Evolutionary conservation across 1,139 yeast genomes (phyloP).

Genomic region (Diutina sp.): DNA sequence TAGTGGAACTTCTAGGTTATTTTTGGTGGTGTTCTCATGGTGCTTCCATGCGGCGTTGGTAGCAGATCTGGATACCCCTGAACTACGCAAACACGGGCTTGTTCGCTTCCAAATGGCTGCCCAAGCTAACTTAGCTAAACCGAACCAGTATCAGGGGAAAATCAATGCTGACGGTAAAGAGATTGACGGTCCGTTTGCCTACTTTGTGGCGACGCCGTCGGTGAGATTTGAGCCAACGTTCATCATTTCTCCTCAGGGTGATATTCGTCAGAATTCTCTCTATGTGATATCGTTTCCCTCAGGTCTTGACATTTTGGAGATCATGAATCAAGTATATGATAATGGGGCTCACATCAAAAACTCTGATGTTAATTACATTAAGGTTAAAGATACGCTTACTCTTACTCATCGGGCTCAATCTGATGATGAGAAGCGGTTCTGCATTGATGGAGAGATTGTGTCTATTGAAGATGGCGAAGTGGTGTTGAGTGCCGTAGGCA

Average conservation of each 20-base stretch:
- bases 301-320: constrained; percentile 31
- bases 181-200: constrained; percentile 41
- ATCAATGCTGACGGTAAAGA: constrained; percentile 6
- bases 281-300: constrained; percentile 44
- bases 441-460: background rate
- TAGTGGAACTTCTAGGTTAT: constrained; percentile 24
- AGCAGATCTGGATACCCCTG: constrained; percentile 65
- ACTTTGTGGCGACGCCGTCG: constrained; percentile 53
- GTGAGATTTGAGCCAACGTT: constrained; percentile 56
- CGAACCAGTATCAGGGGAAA: constrained; percentile 39
- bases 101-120: constrained; percentile 68
- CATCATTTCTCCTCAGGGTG: constrained; percentile 60
- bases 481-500: background rate
- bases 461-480: background rate
- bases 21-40: constrained; percentile 70
- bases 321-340: constrained; percentile 49
- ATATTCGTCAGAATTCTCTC: constrained; percentile 34
- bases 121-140: constrained; percentile 28
- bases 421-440: background rate
- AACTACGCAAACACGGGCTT: constrained; percentile 48
- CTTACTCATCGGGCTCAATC: background rate
- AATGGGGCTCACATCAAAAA: constrained; percentile 41
- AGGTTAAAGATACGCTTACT: constrained; percentile 10
- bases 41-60: constrained; percentile 79
- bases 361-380: constrained; percentile 28